A percentile compares a stretch with the other conserved stretches of the same genome.
Conservation (phyloP, 345 rosid genomes). For the Pistacia atlantica region DNA sequence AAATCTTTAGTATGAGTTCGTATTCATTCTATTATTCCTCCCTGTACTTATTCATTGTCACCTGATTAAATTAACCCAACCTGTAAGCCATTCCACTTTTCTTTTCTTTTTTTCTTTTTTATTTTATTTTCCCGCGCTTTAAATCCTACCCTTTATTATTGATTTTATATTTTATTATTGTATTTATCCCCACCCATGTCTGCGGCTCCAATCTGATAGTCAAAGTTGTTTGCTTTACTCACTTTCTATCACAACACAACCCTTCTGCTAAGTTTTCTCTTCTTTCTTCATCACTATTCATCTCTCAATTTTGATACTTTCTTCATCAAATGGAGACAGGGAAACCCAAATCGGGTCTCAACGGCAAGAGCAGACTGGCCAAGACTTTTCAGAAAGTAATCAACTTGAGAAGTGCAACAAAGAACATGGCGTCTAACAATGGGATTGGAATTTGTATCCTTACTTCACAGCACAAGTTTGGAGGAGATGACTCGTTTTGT, state of each 20-base stretch:
- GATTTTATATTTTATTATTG: background rate
- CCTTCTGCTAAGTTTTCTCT: background rate
- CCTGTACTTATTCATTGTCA: background rate
- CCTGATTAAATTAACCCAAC: background rate
- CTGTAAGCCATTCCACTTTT: background rate
- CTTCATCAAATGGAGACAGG: slow-evolving; percentile 45
- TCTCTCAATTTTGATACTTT: background rate
- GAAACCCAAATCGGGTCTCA: slow-evolving; percentile 52
- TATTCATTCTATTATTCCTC: background rate
- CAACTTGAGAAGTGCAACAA: slow-evolving; percentile 50
- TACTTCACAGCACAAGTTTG: slow-evolving; percentile 49
- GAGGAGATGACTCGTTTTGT: slow-evolving; percentile 27
- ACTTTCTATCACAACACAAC: slow-evolving; percentile 21
- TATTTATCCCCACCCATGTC: slow-evolving; percentile 22
- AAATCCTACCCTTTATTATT: slow-evolving; percentile 21
- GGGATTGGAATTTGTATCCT: slow-evolving; percentile 77
- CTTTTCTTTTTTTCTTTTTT: background rate
- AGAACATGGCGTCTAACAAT: slow-evolving; percentile 50
- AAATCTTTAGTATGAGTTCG: background rate
- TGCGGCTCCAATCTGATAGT: slow-evolving; percentile 36
- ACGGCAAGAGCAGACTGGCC: slow-evolving; percentile 55
- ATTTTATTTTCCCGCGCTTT: slow-evolving; percentile 36
- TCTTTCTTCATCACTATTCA: background rate
- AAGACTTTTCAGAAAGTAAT: slow-evolving; percentile 74
- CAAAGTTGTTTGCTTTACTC: slow-evolving; percentile 41